A percentile compares a stretch with the other conserved stretches of the same genome.
Conservation (phyloP, 345 rosid species). For the Citrus trifoliata region DNA sequence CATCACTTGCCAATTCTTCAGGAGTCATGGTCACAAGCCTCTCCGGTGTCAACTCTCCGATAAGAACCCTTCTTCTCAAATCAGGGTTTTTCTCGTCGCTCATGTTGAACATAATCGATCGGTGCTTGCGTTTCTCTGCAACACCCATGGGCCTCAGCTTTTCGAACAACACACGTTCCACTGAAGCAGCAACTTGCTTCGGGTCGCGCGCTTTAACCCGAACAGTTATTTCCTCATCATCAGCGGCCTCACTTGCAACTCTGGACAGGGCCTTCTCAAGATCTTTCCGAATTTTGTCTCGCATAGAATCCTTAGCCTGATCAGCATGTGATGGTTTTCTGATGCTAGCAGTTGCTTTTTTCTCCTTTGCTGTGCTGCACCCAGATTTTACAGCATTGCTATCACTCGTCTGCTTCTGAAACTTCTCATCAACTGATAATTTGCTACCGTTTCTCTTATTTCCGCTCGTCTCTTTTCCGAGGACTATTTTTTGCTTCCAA, state of each 20-base stretch:
- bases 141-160: background rate
- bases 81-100: background rate
- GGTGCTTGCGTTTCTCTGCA: background rate
- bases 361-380: too few species aligned
- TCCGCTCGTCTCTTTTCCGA: too few species aligned
- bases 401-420: too few species aligned
- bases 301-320: too few species aligned
- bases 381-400: too few species aligned
- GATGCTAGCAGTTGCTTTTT: too few species aligned
- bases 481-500: too few species aligned
- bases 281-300: too few species aligned
- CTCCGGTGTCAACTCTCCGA: background rate
- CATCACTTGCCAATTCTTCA: background rate
- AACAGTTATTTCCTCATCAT: background rate
- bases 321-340: too few species aligned
- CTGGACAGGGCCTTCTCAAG: background rate
- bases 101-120: background rate
- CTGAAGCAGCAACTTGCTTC: background rate
- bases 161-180: background rate
- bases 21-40: background rate
- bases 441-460: too few species aligned
- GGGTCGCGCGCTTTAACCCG: background rate
- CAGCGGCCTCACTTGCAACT: background rate
- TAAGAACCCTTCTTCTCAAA: too few species aligned
- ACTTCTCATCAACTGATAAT: too few species aligned